A percentile compares a stretch with the other conserved stretches of the same genome.
Evolutionary conservation across 805 yeast genomes (phyloP).

Genomic region (Metschnikowia matae): DNA sequence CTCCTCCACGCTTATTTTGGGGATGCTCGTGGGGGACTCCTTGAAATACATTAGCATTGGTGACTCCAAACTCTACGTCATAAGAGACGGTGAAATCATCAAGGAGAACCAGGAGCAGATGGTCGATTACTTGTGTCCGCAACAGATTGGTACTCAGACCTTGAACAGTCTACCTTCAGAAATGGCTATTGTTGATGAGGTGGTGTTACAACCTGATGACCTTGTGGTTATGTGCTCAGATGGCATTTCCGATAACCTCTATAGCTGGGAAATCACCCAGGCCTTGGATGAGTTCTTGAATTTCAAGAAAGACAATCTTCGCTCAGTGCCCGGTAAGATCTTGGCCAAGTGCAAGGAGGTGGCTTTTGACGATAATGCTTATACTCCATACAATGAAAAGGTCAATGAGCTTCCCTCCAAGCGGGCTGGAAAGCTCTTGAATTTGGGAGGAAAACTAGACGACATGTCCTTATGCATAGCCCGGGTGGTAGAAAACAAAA

Average conservation of each 20-base stretch:
- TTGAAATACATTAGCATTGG: constrained; percentile 50
- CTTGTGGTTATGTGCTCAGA: constrained; percentile 47
- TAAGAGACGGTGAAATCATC: constrained; percentile 43
- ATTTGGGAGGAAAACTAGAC: constrained; percentile 52
- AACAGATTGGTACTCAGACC: constrained; percentile 52
- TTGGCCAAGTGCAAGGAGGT: constrained; percentile 43
- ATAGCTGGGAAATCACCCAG: constrained; percentile 43
- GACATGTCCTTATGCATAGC: constrained; percentile 52
- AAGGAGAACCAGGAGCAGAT: constrained; percentile 45
- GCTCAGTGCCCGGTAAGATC: constrained; percentile 38
- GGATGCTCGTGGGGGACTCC: constrained; percentile 46
- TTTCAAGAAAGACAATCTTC: constrained; percentile 27
- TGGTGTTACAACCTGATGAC: constrained; percentile 39
- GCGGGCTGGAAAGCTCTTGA: constrained; percentile 26
- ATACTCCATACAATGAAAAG: constrained; percentile 50
- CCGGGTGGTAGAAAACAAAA: constrained; percentile 27
- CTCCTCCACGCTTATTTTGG: constrained; percentile 45
- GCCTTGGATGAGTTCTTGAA: constrained; percentile 32
- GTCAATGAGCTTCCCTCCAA: constrained; percentile 40
- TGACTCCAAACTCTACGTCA: constrained; percentile 46
- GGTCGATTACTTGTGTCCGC: constrained; percentile 45
- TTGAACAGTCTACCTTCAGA: constrained; percentile 41
- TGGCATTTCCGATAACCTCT: constrained; percentile 52
- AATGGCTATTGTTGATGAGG: constrained; percentile 43
- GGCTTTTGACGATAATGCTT: constrained; percentile 51